A percentile compares a stretch with the other conserved stretches of the same genome.
Conservation (phyloP, 495 filamentous ascomycete species). For the Jackrogersella multiformis region DNA sequence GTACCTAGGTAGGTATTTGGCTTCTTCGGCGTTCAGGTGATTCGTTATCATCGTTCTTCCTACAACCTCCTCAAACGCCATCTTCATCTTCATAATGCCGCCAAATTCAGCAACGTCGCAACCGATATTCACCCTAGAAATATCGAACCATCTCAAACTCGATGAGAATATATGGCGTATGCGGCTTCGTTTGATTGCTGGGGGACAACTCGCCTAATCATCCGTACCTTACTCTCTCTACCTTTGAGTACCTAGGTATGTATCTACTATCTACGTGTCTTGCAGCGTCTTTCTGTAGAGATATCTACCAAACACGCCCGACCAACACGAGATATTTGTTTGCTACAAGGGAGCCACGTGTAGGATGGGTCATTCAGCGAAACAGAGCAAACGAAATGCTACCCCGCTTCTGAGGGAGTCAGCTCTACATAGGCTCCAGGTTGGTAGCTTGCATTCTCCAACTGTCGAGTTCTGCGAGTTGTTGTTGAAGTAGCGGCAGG, state of each 20-base stretch:
- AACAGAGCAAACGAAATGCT: slow-evolving; percentile 15
- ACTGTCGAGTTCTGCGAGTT: not conserved
- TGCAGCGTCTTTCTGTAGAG: not conserved
- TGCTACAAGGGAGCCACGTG: slow-evolving; percentile 38
- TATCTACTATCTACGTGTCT: not conserved
- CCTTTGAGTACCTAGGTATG: not conserved
- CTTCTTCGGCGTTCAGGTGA: not conserved
- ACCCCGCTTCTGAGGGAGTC: slow-evolving; percentile 20
- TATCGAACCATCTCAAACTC: not conserved
- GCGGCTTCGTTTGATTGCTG: not conserved
- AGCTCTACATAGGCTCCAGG: not conserved
- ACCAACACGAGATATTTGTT: slow-evolving; percentile 3
- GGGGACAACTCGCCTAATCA: not conserved
- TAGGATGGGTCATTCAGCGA: slow-evolving; percentile 7
- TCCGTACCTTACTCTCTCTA: not conserved
- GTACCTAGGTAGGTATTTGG: too few species aligned
- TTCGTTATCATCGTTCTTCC: not conserved
- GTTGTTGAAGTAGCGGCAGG: slow-evolving; percentile 1
- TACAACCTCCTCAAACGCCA: not conserved
- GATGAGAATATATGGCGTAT: not conserved
- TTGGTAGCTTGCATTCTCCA: not conserved
- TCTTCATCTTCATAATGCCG: not conserved
- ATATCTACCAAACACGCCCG: slow-evolving; percentile 6
- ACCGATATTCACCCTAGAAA: not conserved
- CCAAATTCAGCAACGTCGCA: not conserved